Conservation (phyloP, 768 basidiomycete genomes). For the Krasilnikovozyma curviuscula region DNA sequence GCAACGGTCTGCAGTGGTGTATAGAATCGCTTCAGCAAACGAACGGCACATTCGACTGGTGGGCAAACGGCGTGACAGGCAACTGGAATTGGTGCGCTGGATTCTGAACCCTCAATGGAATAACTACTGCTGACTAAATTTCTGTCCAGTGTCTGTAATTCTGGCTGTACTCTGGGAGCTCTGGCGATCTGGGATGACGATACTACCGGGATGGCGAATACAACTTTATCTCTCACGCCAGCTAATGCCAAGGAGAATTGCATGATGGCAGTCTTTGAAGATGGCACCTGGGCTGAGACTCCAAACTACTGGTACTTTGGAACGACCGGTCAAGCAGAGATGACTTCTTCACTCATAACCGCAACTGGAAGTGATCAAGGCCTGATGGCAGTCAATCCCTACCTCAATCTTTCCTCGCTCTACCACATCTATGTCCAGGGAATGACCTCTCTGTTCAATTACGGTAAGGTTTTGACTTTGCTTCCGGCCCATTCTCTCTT, state of each 20-base stretch:
- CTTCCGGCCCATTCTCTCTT: constrained; percentile 7
- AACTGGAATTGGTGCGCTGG: constrained; percentile 57
- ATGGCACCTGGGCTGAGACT: constrained; percentile 91
- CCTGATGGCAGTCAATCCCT: constrained; percentile 48
- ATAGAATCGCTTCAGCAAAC: too few relatives aligned
- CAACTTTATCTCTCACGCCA: constrained; percentile 48
- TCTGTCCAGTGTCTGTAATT: constrained; percentile 40
- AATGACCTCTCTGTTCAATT: constrained; percentile 43
- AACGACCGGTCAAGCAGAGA: constrained; percentile 73
- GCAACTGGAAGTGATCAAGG: constrained; percentile 72
- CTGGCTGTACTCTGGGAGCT: constrained; percentile 72
- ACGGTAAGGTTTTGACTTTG: too few relatives aligned
- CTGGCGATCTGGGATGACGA: constrained; percentile 57
- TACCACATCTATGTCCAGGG: constrained; percentile 83
- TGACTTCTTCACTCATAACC: constrained; percentile 58
- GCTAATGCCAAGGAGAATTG: constrained; percentile 62
- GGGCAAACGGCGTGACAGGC: constrained; percentile 56
- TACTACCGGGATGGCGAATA: constrained; percentile 55
- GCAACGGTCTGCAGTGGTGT: too few relatives aligned
- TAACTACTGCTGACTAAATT: constrained; percentile 12
- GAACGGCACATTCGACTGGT: too few relatives aligned
- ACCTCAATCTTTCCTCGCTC: constrained; percentile 48
- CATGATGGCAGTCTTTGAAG: constrained; percentile 26
- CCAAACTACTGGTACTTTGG: constrained; percentile 86
- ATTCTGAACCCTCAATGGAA: constrained; percentile 26